Conservation (phyloP, 352 stramenopile species). For the Bremia lactucae region DNA sequence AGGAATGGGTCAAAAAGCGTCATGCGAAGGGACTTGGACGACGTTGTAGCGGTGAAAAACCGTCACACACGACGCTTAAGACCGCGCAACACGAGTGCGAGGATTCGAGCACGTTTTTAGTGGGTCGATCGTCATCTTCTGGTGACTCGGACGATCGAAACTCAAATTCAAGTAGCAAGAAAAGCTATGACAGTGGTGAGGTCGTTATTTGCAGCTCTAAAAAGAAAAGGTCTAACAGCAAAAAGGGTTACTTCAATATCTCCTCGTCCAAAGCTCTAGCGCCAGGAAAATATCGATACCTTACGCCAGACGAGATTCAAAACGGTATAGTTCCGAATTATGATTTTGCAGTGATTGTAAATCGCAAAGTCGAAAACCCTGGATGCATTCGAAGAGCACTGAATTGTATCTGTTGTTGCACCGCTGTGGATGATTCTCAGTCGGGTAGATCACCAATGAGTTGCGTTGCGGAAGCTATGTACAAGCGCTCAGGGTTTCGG, state of each 20-base stretch:
- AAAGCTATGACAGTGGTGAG: too few relatives aligned
- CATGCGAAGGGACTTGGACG: conserved; percentile 2
- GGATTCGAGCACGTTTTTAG: too few relatives aligned
- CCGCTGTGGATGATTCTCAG: background rate
- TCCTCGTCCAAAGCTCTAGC: conserved; percentile 19
- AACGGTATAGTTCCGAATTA: conserved; percentile 45
- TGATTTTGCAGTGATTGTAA: conserved; percentile 74
- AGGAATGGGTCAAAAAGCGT: conserved; percentile 3
- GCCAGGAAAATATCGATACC: conserved; percentile 55
- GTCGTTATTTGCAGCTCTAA: background rate
- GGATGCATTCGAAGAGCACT: conserved; percentile 20
- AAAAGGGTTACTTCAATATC: conserved; percentile 10
- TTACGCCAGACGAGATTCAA: conserved; percentile 75
- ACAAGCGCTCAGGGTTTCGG: conserved; percentile 48
- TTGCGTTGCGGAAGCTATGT: conserved; percentile 19
- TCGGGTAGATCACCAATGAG: conserved; percentile 12
- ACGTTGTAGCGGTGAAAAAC: too few relatives aligned
- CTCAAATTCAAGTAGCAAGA: background rate
- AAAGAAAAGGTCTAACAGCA: background rate
- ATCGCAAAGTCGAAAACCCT: conserved; percentile 46
- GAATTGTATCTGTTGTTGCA: conserved; percentile 31
- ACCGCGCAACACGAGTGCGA: too few relatives aligned
- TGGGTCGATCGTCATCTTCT: too few relatives aligned
- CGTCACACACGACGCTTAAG: too few relatives aligned
- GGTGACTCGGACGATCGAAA: too few relatives aligned